Conservation (phyloP, 345 rosid species). For the Physaria fendleri region DNA sequence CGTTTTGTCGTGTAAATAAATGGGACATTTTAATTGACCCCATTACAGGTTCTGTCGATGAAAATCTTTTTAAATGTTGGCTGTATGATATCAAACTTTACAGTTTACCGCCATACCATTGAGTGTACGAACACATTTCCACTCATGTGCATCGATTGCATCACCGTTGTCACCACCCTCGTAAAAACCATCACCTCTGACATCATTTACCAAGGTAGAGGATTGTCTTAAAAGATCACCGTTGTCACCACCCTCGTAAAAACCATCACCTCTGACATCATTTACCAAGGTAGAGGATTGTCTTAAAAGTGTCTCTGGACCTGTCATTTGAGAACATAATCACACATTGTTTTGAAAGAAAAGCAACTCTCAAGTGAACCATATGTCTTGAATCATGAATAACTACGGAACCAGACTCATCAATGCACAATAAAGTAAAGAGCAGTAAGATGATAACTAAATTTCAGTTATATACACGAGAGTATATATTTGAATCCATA, state of each 20-base stretch:
- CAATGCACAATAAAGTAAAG: not conserved
- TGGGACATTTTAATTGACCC: slow-evolving; percentile 2
- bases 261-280: slow-evolving; percentile 35
- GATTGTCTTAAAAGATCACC: slow-evolving; percentile 86
- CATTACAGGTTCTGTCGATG: not conserved
- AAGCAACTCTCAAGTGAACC: not conserved
- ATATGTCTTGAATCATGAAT: slow-evolving; percentile 3
- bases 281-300: slow-evolving; percentile 57
- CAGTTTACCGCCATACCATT: slow-evolving; percentile 45
- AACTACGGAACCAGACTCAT: not conserved
- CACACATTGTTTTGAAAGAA: slow-evolving; percentile 4
- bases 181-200: slow-evolving; percentile 38
- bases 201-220: slow-evolving; percentile 43
- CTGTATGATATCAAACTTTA: slow-evolving; percentile 5
- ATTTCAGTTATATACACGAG: not conserved
- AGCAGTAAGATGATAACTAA: not conserved
- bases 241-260: slow-evolving; percentile 56
- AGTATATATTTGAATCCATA: not conserved
- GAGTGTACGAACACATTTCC: slow-evolving; percentile 87
- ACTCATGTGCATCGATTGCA: slow-evolving; percentile 75
- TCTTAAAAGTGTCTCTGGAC: slow-evolving; percentile 79
- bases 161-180: slow-evolving; percentile 77
- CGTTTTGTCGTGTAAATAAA: not conserved
- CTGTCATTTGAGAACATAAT: slow-evolving; percentile 37
- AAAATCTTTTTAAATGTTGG: not conserved